These are phyloP conservation scores for Fusarium azukiicola DNA, from an alignment of 2,329 filamentous ascomycete genomes.

Conservation along the genomic window DNA sequence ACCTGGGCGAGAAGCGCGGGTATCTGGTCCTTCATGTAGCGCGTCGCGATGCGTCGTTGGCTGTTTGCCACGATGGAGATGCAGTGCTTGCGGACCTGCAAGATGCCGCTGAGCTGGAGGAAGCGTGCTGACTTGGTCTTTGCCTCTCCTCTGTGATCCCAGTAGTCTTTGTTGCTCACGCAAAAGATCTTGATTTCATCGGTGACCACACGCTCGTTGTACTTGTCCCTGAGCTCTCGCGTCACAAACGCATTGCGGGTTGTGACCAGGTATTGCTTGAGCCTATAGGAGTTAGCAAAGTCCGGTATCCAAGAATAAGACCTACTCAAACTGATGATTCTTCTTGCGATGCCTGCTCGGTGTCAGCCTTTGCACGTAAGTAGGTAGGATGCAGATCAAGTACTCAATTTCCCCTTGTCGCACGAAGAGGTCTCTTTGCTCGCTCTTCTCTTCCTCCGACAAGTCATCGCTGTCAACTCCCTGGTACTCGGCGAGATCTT, in stretches of 20 bases:
- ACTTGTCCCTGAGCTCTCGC: slow-evolving; percentile 53
- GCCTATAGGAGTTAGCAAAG: slow-evolving; percentile 40
- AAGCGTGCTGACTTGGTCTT: slow-evolving; percentile 46
- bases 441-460: slow-evolving; percentile 30
- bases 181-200: slow-evolving; percentile 64
- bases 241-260: slow-evolving; percentile 63
- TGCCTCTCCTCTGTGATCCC: slow-evolving; percentile 58
- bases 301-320: neutral
- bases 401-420: slow-evolving; percentile 17
- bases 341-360: slow-evolving; percentile 31
- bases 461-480: slow-evolving; percentile 10
- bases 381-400: neutral
- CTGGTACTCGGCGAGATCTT: slow-evolving; percentile 37
- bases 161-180: slow-evolving; percentile 68
- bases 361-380: neutral
- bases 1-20: slow-evolving; percentile 65
- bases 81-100: slow-evolving; percentile 66
- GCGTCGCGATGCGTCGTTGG: slow-evolving; percentile 60
- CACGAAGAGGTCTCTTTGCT: neutral
- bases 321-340: slow-evolving; percentile 53
- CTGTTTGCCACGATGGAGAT: slow-evolving; percentile 68
- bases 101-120: slow-evolving; percentile 67
- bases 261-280: slow-evolving; percentile 60
- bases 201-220: slow-evolving; percentile 51
- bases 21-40: slow-evolving; percentile 66